Conservation (phyloP, 257 asterid genomes). For the Gentiana straminea region DNA sequence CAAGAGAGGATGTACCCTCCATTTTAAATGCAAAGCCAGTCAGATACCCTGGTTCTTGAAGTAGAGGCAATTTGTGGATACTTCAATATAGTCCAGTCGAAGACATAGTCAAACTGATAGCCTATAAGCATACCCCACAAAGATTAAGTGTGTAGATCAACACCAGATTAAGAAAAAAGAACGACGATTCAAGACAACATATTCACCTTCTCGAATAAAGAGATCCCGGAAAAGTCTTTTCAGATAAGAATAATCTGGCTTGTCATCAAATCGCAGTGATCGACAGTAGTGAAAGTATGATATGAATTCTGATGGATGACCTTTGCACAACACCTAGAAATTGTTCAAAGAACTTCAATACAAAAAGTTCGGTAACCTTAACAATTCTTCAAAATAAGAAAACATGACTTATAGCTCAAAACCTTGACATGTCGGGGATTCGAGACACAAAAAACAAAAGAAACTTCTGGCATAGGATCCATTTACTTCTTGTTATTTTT, state of each 20-base stretch:
- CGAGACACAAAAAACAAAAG: no score
- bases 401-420: no score
- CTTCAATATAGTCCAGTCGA: slow-evolving; percentile 89
- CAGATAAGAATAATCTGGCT: slow-evolving; percentile 86
- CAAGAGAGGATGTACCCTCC: slow-evolving; percentile 8
- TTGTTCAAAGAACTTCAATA: no score
- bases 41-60: slow-evolving; percentile 49
- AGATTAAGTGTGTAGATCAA: slow-evolving; percentile 4
- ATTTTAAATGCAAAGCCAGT: background rate
- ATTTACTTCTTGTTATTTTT: no score
- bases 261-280: slow-evolving; percentile 77
- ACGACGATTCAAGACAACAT: background rate
- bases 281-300: slow-evolving; percentile 92
- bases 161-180: background rate
- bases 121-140: slow-evolving; percentile 29
- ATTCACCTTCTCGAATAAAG: slow-evolving; percentile 71
- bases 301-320: slow-evolving; percentile 76
- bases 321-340: slow-evolving; percentile 79
- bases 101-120: slow-evolving; percentile 76
- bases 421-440: no score
- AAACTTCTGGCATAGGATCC: no score
- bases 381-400: no score
- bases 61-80: slow-evolving; percentile 75
- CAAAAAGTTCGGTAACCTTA: no score
- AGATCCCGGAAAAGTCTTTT: slow-evolving; percentile 80